These are phyloP conservation scores for Thelephora aurantiotincta DNA, from an alignment of 768 basidiomycete genomes.

Conservation along the genomic window DNA sequence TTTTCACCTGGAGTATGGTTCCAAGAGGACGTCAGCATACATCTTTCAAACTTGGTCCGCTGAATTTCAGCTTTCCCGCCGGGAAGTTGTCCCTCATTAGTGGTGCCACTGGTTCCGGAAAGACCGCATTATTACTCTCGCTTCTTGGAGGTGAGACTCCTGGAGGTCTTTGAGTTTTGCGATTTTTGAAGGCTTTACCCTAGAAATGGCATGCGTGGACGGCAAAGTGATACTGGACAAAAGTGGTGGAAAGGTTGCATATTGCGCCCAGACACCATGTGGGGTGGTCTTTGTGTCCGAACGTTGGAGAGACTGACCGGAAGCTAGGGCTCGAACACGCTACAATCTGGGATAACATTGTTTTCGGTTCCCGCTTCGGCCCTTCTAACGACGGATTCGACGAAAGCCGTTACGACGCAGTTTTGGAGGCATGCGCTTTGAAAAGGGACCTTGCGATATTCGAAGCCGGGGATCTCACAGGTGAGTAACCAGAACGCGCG, in stretches of 20 bases:
- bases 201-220: conserved; percentile 45
- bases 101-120: conserved; percentile 58
- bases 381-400: conserved; percentile 28
- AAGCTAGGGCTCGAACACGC: conserved; percentile 60
- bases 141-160: conserved; percentile 44
- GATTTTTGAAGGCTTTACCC: background rate
- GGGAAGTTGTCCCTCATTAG: conserved; percentile 45
- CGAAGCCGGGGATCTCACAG: conserved; percentile 67
- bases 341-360: conserved; percentile 69
- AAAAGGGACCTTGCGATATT: conserved; percentile 56
- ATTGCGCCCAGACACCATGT: conserved; percentile 58
- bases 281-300: conserved; percentile 7
- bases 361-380: conserved; percentile 43
- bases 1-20: conserved; percentile 41
- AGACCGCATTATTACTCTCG: conserved; percentile 47
- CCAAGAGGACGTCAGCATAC: conserved; percentile 16
- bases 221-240: conserved; percentile 45
- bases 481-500: conserved; percentile 16
- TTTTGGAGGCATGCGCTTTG: conserved; percentile 66
- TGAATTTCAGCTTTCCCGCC: conserved; percentile 42
- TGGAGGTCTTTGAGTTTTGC: conserved; percentile 1
- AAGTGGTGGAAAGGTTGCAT: conserved; percentile 44
- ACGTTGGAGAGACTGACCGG: conserved; percentile 7
- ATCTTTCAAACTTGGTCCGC: conserved; percentile 40
- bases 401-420: conserved; percentile 44